Evolutionary conservation across 306 rosid species (phyloP).

Genomic region (Morella rubra): DNA sequence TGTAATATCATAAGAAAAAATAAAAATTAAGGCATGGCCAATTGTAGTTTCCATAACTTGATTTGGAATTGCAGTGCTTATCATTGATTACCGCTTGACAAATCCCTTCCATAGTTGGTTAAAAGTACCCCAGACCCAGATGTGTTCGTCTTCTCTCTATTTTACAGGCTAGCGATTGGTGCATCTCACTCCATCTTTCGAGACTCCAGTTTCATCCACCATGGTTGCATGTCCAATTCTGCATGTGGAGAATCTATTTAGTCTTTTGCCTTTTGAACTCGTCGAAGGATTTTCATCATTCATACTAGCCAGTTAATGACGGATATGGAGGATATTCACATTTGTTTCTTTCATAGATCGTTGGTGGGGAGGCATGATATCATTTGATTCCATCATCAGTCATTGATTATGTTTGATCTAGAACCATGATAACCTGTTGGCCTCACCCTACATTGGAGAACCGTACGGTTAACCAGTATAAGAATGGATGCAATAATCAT

Average conservation of each 20-base stretch:
- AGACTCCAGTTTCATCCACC: neutral
- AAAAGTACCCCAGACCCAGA: neutral
- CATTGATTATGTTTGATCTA: no score
- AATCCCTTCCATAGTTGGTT: neutral
- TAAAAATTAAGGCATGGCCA: neutral
- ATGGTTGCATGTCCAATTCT: neutral
- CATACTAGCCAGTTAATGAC: neutral
- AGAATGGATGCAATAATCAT: no score
- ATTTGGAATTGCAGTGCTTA: no score
- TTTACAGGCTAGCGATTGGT: neutral
- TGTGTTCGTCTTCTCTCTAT: neutral
- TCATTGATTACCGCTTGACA: neutral
- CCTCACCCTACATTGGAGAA: no score
- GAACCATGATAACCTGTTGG: no score
- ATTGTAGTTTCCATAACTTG: neutral
- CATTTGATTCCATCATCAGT: no score
- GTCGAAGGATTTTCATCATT: neutral
- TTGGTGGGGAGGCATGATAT: no score
- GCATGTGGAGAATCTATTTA: neutral
- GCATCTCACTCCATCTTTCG: neutral
- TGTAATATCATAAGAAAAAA: neutral
- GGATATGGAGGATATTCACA: no score
- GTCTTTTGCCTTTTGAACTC: neutral
- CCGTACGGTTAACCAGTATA: no score
- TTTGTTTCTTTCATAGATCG: no score